phyloP scores from a whole-genome alignment of 345 rosid species.

The Salix caprea region DNA sequence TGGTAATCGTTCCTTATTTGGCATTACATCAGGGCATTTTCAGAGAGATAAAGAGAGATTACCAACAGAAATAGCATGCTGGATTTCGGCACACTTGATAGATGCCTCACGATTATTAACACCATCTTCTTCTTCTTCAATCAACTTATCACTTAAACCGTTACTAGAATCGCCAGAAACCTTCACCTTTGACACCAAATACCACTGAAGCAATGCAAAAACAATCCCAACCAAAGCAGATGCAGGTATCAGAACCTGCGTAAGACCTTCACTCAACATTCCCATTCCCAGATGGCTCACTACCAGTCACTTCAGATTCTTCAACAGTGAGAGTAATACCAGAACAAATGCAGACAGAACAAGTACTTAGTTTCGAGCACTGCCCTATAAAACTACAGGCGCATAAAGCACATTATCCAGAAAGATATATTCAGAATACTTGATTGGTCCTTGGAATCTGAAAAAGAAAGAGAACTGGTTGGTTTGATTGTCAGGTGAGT shows the following conservation, averaged over 20 bases:
- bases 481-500: constrained; percentile 40
- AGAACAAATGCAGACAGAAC: constrained; percentile 3
- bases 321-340: neutral
- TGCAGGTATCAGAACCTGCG: constrained; percentile 52
- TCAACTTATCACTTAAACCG: constrained; percentile 38
- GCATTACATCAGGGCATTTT: neutral
- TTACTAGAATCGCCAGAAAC: constrained; percentile 32
- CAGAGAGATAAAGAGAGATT: constrained; percentile 8
- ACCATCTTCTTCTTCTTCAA: constrained; percentile 53
- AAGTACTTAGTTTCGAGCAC: neutral
- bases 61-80: constrained; percentile 66
- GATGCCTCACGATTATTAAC: constrained; percentile 37
- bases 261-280: constrained; percentile 39
- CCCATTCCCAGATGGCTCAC: constrained; percentile 29
- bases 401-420: constrained; percentile 5
- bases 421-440: constrained; percentile 10
- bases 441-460: constrained; percentile 17
- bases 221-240: constrained; percentile 50
- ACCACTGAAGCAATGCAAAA: constrained; percentile 69
- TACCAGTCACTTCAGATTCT: neutral
- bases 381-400: neutral
- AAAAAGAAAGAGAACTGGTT: constrained; percentile 27
- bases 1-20: too few relatives aligned
- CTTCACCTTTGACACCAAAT: constrained; percentile 50
- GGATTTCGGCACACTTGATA: constrained; percentile 67